Percentiles rank a stretch among this genome's conserved stretches.
These are phyloP conservation scores for Colletotrichum sp. DNA, from an alignment of 2,329 filamentous ascomycete genomes.

Conservation along the genomic window DNA sequence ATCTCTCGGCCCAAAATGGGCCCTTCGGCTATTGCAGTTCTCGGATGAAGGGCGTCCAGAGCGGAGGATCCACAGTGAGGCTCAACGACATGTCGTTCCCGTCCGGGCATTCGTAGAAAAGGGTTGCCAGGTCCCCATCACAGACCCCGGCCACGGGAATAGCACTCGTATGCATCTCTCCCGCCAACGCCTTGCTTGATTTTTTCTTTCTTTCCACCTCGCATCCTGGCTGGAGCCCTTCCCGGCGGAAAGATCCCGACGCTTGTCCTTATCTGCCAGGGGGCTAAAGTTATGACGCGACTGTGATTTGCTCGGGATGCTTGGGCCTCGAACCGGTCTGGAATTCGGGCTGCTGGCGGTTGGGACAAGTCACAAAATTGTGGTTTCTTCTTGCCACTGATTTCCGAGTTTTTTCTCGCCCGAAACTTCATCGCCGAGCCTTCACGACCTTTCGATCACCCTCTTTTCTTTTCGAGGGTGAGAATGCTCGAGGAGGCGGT, in stretches of 20 bases:
- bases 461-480: not conserved
- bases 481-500: not conserved
- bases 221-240: not conserved
- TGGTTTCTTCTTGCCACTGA: not conserved
- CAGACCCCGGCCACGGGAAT: not conserved
- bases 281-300: conserved; percentile 3
- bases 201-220: not conserved
- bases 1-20: conserved; percentile 9
- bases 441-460: not conserved
- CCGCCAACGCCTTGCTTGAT: not conserved
- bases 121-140: not conserved
- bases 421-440: not conserved
- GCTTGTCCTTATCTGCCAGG: not conserved
- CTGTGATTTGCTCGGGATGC: not conserved
- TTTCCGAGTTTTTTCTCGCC: not conserved
- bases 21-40: conserved; percentile 17
- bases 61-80: conserved; percentile 14
- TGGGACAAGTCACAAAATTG: not conserved
- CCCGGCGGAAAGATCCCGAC: conserved; percentile 10
- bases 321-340: not conserved
- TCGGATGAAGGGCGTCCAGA: conserved; percentile 17
- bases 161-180: not conserved
- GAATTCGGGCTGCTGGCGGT: not conserved
- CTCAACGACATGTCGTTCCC: conserved; percentile 8
- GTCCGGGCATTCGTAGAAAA: not conserved